These are phyloP conservation scores for Globisporangium solare DNA, from an alignment of 352 stramenopile genomes.

Conservation along the genomic window DNA sequence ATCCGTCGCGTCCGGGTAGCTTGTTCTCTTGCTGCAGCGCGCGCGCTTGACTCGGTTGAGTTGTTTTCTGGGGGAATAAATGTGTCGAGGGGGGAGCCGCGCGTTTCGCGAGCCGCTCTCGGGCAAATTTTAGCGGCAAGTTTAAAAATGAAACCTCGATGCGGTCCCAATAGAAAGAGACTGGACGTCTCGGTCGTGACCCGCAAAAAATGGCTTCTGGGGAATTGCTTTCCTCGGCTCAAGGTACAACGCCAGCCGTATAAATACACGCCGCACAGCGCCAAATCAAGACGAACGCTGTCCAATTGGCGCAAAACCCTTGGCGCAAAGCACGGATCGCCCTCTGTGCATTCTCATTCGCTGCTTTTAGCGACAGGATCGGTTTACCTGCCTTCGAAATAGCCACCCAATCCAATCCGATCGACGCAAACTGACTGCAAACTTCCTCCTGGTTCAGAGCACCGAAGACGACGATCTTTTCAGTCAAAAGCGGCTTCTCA, in stretches of 20 bases:
- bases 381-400: background rate
- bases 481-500: no score
- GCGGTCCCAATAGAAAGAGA: conserved; percentile 3
- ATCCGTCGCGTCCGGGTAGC: background rate
- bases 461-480: no score
- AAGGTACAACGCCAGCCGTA: conserved; percentile 6
- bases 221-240: background rate
- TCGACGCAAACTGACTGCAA: background rate
- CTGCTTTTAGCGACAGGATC: background rate
- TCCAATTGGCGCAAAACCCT: conserved; percentile 7
- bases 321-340: background rate
- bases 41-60: background rate
- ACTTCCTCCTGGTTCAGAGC: background rate
- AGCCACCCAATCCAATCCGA: background rate
- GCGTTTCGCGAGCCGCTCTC: conserved; percentile 19
- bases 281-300: conserved; percentile 3
- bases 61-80: conserved; percentile 2
- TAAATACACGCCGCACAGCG: conserved; percentile 4
- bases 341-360: conserved; percentile 5
- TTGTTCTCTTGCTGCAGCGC: background rate
- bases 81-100: conserved; percentile 15
- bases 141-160: conserved; percentile 71
- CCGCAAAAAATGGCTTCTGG: conserved; percentile 21
- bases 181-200: background rate
- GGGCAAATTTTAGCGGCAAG: conserved; percentile 38